Base-by-base conservation (phyloP, 768 basidiomycete genomes). In the Suillus tomentosus region DNA sequence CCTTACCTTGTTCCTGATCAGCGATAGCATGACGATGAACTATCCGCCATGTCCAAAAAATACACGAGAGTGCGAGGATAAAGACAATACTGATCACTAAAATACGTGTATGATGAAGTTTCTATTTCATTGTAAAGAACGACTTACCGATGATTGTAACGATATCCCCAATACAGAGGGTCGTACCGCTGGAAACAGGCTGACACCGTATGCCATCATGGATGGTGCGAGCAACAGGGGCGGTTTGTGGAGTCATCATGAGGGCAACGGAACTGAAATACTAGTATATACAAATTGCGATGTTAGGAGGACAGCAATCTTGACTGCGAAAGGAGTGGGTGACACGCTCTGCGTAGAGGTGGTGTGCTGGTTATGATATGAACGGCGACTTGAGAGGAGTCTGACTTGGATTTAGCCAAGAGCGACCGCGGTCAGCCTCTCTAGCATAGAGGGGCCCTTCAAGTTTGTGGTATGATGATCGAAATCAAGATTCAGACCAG, bases 121-220 rank as follows among this genome's bases (percentile, higher is more conserved):
- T 58, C 24, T 19, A 27, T 36, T 11, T 6, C 24, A 40, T 40
- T 24, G 15, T 10, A 19, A 39, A 40, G 17, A 27, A 40, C 11
- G 5, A 64, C 71, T 3, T 39, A 69, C 73, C 73, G 9, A 73
- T 3, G 45, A 75, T 69, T 3, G 63, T 66, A 45, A 73, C 36
- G 22, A 73, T 13, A 61, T 73, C 70, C 0, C 73, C 72, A 4
- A 73, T 17, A 17, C 73, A 73, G 4, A 75, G 66, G 3, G 58
- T 65, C 17, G 60, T 64, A 0, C 60, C 19, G 37, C 66, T 1
- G 1, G 64, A 60, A 42, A 70, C 65, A 15, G 66, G 63, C 19
- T 42, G 57, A 54, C 73, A 73, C 13, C 36, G 47, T n/a, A 17
- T 22, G n/a, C 15, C 14, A 15, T 62, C 22, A n/a, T 39, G 37